Evolutionary conservation across 805 yeast species (phyloP).

Genomic region (Saccharomyces eubayanus): DNA sequence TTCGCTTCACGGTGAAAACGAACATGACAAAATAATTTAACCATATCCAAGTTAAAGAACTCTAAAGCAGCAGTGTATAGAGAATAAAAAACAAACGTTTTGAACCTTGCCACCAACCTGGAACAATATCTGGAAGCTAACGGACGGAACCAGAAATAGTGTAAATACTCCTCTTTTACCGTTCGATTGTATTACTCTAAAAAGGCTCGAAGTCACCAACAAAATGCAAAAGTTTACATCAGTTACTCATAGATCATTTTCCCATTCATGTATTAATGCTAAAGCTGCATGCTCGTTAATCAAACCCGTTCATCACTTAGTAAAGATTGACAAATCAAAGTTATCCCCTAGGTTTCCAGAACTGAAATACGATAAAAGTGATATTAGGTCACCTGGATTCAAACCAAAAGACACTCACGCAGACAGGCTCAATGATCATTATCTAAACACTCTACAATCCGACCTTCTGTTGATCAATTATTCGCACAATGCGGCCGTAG

Average conservation of each 20-base stretch:
- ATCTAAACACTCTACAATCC: conserved; percentile 59
- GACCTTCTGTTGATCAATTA: conserved; percentile 75
- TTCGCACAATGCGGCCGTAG: conserved; percentile 49
- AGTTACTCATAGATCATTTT: conserved; percentile 13
- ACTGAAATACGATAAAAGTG: conserved; percentile 57
- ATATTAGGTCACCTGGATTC: conserved; percentile 70
- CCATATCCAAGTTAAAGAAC: neutral
- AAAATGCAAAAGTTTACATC: conserved; percentile 7
- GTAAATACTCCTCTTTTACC: neutral
- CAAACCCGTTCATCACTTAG: conserved; percentile 86
- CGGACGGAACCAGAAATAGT: neutral
- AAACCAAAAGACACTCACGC: conserved; percentile 67
- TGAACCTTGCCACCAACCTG: neutral
- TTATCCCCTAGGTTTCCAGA: conserved; percentile 71
- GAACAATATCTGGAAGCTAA: neutral
- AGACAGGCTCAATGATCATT: conserved; percentile 75
- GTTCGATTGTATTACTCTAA: neutral
- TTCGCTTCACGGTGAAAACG: neutral
- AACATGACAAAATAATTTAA: neutral
- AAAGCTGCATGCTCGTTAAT: conserved; percentile 63
- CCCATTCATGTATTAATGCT: conserved; percentile 30
- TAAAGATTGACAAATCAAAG: conserved; percentile 62
- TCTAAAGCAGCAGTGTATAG: neutral
- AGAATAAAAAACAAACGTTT: neutral
- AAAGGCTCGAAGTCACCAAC: neutral